Percentiles rank a stretch among this genome's conserved stretches.
These are phyloP conservation scores for Rostrohypoxylon terebratum DNA, from an alignment of 495 filamentous ascomycete genomes.

Conservation along the genomic window DNA sequence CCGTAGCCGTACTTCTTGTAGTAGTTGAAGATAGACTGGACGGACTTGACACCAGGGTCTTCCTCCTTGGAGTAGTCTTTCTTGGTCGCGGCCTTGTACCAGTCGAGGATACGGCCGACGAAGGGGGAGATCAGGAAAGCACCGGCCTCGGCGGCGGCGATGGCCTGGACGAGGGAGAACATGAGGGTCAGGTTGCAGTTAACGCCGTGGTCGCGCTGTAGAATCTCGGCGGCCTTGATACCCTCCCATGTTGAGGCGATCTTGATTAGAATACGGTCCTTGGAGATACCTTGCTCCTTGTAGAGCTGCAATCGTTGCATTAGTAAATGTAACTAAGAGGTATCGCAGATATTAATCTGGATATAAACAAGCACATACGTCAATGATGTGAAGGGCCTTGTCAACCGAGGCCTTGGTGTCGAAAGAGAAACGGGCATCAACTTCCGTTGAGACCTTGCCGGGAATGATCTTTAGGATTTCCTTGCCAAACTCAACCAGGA, in stretches of 20 bases:
- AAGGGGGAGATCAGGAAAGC: conserved; percentile 99
- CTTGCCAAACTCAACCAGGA: conserved; percentile 97
- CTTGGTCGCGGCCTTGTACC: conserved; percentile 97
- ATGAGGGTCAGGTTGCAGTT: conserved; percentile 99
- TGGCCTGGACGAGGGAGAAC: conserved; percentile 96
- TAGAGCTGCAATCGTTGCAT: conserved; percentile 75
- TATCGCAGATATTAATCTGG: no score
- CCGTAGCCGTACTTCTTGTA: conserved; percentile 99
- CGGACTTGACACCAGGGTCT: conserved; percentile 96
- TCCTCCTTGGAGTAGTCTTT: conserved; percentile 88
- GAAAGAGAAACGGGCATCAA: conserved; percentile 97
- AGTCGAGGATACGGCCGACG: conserved; percentile 99
- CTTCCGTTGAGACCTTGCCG: conserved; percentile 98
- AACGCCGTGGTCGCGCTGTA: conserved; percentile 92
- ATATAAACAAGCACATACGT: conserved; percentile 66
- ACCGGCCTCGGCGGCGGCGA: conserved; percentile 95
- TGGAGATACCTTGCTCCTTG: conserved; percentile 87
- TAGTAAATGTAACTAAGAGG: conserved; percentile 3
- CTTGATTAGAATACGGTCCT: conserved; percentile 93
- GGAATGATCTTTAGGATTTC: conserved; percentile 97
- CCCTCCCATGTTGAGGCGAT: conserved; percentile 94
- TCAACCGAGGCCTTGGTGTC: conserved; percentile 90
- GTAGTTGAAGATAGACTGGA: conserved; percentile 99
- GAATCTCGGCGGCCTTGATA: conserved; percentile 95
- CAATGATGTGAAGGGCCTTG: conserved; percentile 97